These are phyloP conservation scores for Podaxis rugospora DNA, from an alignment of 768 basidiomycete genomes.

Conservation along the genomic window DNA sequence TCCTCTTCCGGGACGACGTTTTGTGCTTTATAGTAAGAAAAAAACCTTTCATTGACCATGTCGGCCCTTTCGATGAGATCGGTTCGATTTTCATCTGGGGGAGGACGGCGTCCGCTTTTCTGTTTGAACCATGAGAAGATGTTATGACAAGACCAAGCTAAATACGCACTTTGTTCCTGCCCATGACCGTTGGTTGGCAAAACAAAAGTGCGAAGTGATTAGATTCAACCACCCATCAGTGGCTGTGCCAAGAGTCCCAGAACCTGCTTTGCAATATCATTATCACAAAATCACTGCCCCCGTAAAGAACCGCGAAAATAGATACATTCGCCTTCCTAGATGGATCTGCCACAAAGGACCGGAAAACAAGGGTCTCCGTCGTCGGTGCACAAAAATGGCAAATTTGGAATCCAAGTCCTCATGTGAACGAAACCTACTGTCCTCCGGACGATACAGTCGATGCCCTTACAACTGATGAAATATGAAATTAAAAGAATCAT, in stretches of 20 bases:
- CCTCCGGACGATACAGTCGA: too few relatives aligned
- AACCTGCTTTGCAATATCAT: too few relatives aligned
- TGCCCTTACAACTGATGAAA: too few relatives aligned
- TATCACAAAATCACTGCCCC: too few relatives aligned
- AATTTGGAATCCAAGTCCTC: too few relatives aligned
- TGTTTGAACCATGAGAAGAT: neutral
- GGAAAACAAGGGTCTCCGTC: too few relatives aligned
- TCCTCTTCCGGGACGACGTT: constrained; percentile 71
- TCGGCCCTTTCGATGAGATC: constrained; percentile 53
- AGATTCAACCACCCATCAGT: constrained; percentile 9
- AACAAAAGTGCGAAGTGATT: neutral
- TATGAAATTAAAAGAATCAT: too few relatives aligned
- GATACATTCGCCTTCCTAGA: too few relatives aligned
- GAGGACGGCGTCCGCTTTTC: constrained; percentile 10
- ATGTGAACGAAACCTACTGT: too few relatives aligned
- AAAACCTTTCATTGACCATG: constrained; percentile 70
- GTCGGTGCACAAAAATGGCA: too few relatives aligned
- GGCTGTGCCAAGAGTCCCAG: neutral
- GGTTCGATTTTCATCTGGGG: constrained; percentile 30
- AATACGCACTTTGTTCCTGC: constrained; percentile 8
- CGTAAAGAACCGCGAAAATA: too few relatives aligned
- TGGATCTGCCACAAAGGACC: too few relatives aligned
- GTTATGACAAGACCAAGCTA: neutral
- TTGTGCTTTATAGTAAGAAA: constrained; percentile 71
- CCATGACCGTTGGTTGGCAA: constrained; percentile 2